Evolutionary conservation across 2,329 filamentous ascomycete species (phyloP), one percentile per base, ranked within the genome.

Genomic region (Camptophora hylomeconis): DNA sequence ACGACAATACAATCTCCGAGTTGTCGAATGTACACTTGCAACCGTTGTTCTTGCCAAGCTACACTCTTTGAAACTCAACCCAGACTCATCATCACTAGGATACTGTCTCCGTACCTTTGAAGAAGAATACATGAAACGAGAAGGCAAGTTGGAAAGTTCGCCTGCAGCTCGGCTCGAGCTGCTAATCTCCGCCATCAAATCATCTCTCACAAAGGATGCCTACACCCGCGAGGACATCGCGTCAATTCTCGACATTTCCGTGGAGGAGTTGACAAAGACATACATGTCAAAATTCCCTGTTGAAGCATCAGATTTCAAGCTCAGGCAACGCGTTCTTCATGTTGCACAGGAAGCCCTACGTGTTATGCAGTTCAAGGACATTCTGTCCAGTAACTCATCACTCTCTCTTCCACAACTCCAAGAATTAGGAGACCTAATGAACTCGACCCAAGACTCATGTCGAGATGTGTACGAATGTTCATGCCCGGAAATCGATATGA

Each of bases 1-100:
- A 0, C 76, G 92, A 39, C 83, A 87, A 65, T 98, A 95, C 65
- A 98, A 98, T 54, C 70, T 98, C 14, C 79, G 89, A 16, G 89
- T 98, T 2, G 89, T 94, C 20, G 89, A 98, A 58, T 92, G 83
- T 60, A 89, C 80, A 30, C 68, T 98, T 17, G 89, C 89, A 3
- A 84, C 89, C 3, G 61, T 69, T 10, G 65, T 75, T 17, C 55
- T 79, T 2, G 66, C 71, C 21, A 74, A 72, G 43, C 61, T 66
- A 21, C 63, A 73, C 36, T 60, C 60, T 2, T 48, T 78, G 19
- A 73, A 70, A 1, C 71, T 95, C 1, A 75, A 81, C 11, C 58
- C 68, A 32, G 89, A 98, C 52, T 74, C 75, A 4, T 80, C 79
- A 3, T 87, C 89, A 0, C 66, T 95, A 6, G 82, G 80, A 6